Conservation (phyloP, 1,139 yeast genomes). For the Eremothecium coryli region DNA sequence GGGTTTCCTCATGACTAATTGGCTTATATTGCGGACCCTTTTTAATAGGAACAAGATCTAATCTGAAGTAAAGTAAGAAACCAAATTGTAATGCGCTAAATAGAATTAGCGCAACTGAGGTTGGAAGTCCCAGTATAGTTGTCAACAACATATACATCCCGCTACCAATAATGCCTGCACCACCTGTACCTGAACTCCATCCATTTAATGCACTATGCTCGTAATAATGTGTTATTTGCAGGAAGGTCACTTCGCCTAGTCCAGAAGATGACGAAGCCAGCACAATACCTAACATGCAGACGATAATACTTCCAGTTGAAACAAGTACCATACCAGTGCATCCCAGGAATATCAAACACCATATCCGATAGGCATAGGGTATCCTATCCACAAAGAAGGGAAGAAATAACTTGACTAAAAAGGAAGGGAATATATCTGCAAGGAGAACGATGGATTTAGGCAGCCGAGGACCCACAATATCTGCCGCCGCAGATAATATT, state of each 20-base stretch:
- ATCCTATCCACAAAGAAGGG: slow-evolving; percentile 71
- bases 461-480: slow-evolving; percentile 69
- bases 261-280: slow-evolving; percentile 84
- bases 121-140: slow-evolving; percentile 41
- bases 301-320: slow-evolving; percentile 34
- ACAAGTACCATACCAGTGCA: slow-evolving; percentile 68
- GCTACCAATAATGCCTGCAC: slow-evolving; percentile 84
- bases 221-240: slow-evolving; percentile 72
- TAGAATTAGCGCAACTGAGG: slow-evolving; percentile 37
- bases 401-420: slow-evolving; percentile 57
- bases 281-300: slow-evolving; percentile 59
- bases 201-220: slow-evolving; percentile 59
- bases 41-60: slow-evolving; percentile 10
- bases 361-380: slow-evolving; percentile 50
- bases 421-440: slow-evolving; percentile 82
- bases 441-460: slow-evolving; percentile 82
- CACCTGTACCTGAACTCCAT: slow-evolving; percentile 92
- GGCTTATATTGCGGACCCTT: neutral
- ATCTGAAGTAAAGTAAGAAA: slow-evolving; percentile 36
- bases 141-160: slow-evolving; percentile 47
- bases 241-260: slow-evolving; percentile 78
- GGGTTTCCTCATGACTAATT: too few species aligned
- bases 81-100: slow-evolving; percentile 43
- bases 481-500: slow-evolving; percentile 84
- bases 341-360: slow-evolving; percentile 49